Evolutionary conservation across 768 basidiomycete genomes (phyloP), one percentile per base, ranked within the genome.

Genomic region (Lyophyllum atratum): DNA sequence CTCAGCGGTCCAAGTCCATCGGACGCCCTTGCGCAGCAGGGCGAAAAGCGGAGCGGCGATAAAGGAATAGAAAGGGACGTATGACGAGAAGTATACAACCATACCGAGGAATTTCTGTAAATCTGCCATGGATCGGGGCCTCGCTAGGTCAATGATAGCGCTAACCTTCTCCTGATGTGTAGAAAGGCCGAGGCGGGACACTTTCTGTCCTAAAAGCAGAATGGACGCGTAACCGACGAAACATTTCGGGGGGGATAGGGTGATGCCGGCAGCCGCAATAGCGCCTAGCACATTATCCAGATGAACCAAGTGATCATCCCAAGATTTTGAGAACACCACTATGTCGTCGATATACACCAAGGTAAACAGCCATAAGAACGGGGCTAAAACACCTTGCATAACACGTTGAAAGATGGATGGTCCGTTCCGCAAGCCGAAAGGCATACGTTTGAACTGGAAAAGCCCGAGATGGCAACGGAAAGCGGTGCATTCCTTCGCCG

Each of bases 321-420:
- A 67, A 1, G 54, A 58, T 29, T 51, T 39, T 0, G 71, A 73
- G 49, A 66, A 78, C 0, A 77, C 65, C 0, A 78, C 67, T 1
- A 79, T 78, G 47, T 80, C 71, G 45, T 80, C 74, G 11, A 79
- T 76, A 44, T 79, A 80, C 0, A 78, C 76, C 12, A 75, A 47
- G 0, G 73, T 55, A 46, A 77, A 76, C 0, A 75, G 54, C 75
- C 76, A 77, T 3, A 79, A 59, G 49, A 61, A 77, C 0, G 71
- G 73, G 0, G 72, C 62, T 1, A 77, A 59, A 0, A 76, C 58
- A 10, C 52, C 52, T 33, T 78, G 74, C 77, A 80, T 79, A 2
- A 76, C 59, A 17, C 74, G 47, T 51, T 80, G 79, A 54, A 79
- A 79, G 0, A 76, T 65, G 2, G 70, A 63, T 0, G 77, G 78